These are phyloP conservation scores for Protea cynaroides DNA, from an alignment of 164 flowering plant species.

Conservation along the genomic window DNA sequence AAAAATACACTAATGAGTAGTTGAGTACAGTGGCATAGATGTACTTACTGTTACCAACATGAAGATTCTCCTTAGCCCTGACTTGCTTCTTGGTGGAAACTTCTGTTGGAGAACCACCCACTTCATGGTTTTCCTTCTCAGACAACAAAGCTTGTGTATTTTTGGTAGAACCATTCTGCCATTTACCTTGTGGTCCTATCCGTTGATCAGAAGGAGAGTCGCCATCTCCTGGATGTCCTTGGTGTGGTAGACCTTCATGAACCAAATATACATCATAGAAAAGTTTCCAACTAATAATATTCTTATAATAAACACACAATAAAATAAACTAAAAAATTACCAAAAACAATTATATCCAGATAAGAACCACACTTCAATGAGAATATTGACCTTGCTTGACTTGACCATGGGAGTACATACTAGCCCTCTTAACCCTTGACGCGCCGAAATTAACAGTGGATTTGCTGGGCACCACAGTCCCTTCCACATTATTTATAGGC, in stretches of 20 bases:
- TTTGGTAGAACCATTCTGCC: slow-evolving; percentile 40
- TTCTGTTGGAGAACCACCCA: slow-evolving; percentile 17
- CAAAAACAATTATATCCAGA: not conserved
- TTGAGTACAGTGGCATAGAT: not conserved
- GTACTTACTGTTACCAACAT: slow-evolving; percentile 31
- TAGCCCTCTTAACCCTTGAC: slow-evolving; percentile 15
- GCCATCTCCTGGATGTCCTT: slow-evolving; percentile 30
- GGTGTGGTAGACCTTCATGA: slow-evolving; percentile 39
- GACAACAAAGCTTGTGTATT: slow-evolving; percentile 21
- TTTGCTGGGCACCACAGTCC: slow-evolving; percentile 13
- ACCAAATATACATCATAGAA: not conserved
- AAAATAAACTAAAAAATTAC: not conserved
- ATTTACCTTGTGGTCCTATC: slow-evolving; percentile 43
- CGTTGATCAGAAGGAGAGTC: slow-evolving; percentile 30
- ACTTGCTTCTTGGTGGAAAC: slow-evolving; percentile 24
- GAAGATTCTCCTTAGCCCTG: slow-evolving; percentile 17
- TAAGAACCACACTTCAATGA: not conserved
- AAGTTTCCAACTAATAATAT: not conserved
- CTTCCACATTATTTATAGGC: slow-evolving; percentile 17
- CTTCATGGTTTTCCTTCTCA: slow-evolving; percentile 40
- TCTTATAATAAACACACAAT: not conserved
- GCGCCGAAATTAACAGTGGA: slow-evolving; percentile 7
- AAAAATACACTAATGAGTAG: not conserved
- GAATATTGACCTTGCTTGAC: slow-evolving; percentile 35
- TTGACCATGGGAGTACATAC: slow-evolving; percentile 16